Conservation (phyloP, 148 eudicot genomes). For the Camellia sinensis region DNA sequence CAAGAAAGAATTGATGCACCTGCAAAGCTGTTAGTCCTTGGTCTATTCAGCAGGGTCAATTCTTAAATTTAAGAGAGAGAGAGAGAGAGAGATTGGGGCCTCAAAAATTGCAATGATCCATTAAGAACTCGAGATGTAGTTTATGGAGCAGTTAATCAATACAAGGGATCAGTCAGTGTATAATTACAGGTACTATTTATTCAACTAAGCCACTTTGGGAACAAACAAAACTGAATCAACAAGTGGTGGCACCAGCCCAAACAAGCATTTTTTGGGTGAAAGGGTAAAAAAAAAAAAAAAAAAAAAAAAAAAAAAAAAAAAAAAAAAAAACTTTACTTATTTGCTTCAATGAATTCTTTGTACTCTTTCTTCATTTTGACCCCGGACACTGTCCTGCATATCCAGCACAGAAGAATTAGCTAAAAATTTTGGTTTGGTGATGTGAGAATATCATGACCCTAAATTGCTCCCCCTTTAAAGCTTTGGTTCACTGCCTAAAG, state of each 20-base stretch:
- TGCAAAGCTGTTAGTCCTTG: not conserved
- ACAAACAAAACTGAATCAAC: conserved; percentile 40
- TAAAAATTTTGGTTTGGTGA: conserved; percentile 22
- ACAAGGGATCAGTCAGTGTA: not conserved
- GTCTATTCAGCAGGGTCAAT: too few relatives aligned
- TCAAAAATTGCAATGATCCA: conserved; percentile 11
- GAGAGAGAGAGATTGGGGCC: not conserved
- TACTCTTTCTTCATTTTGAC: conserved; percentile 99
- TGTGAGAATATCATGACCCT: not conserved
- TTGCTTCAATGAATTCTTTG: conserved; percentile 81
- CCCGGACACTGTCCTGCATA: conserved; percentile 83
- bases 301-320: not conserved
- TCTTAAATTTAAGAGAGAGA: not conserved
- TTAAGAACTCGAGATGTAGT: conserved; percentile 21
- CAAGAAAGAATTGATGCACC: not conserved
- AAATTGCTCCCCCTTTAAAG: not conserved
- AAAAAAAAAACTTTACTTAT: conserved; percentile 43
- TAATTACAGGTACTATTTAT: conserved; percentile 13
- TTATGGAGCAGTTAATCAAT: conserved; percentile 4
- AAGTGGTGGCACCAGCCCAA: conserved; percentile 22
- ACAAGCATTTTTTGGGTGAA: conserved; percentile 4
- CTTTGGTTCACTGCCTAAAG: not conserved
- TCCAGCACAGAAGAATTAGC: conserved; percentile 14
- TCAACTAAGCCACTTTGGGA: conserved; percentile 20
- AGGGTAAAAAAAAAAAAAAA: not conserved